phyloP scores from a whole-genome alignment of 2,329 filamentous ascomycete species.

The Penicillium sp. region DNA sequence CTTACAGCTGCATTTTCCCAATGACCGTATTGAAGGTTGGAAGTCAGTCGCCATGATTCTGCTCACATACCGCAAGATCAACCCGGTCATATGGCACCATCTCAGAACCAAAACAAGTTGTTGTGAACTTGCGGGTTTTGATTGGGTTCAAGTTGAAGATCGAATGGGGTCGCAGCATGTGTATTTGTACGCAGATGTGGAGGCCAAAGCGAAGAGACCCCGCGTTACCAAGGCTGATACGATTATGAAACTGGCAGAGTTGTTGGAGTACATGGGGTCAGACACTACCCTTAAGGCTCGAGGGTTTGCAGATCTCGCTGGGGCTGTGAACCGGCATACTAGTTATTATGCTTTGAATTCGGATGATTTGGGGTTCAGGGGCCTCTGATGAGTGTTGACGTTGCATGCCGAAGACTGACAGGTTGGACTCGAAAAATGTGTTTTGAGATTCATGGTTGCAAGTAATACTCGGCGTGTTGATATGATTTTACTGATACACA shows the following conservation, averaged over 20 bases:
- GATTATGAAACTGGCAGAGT: not conserved
- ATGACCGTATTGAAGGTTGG: constrained; percentile 23
- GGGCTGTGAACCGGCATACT: too few species aligned
- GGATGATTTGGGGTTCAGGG: not conserved
- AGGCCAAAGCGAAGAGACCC: not conserved
- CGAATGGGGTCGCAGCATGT: not conserved
- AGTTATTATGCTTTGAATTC: not conserved
- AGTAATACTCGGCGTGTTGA: not conserved
- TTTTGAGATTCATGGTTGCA: not conserved
- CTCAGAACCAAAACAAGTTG: constrained; percentile 18
- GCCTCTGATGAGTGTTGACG: not conserved
- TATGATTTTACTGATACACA: not conserved
- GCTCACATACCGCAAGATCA: constrained; percentile 26
- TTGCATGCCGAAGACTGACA: not conserved
- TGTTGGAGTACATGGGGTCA: not conserved
- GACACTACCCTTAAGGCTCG: not conserved
- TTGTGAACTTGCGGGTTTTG: constrained; percentile 21
- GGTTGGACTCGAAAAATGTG: not conserved
- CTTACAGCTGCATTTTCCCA: constrained; percentile 26
- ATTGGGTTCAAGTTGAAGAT: constrained; percentile 15
- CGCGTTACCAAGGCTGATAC: not conserved
- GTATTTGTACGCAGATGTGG: not conserved
- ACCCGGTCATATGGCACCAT: constrained; percentile 19
- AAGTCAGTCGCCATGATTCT: constrained; percentile 31
- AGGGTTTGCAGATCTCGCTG: not conserved